Percentiles rank a stretch among this genome's conserved stretches.
Evolutionary conservation across 768 basidiomycete species (phyloP).

Genomic region (Leccinellum rugosiceps): DNA sequence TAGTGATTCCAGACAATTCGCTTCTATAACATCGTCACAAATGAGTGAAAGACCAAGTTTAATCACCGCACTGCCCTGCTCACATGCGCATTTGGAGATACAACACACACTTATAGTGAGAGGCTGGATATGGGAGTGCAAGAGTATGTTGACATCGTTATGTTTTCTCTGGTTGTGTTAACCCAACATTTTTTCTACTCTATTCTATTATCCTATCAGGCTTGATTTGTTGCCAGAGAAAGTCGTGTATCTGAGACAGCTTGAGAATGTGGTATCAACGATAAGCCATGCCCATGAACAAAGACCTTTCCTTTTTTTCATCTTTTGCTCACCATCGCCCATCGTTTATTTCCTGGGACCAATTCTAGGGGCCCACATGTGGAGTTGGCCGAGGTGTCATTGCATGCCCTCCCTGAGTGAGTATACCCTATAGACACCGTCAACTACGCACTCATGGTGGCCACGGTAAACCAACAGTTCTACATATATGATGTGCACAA

Average conservation of each 20-base stretch:
- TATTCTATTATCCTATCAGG: conserved; percentile 25
- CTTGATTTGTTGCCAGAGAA: conserved; percentile 75
- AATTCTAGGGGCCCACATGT: conserved; percentile 84
- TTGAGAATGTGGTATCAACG: conserved; percentile 77
- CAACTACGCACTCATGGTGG: conserved; percentile 78
- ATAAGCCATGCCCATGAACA: conserved; percentile 66
- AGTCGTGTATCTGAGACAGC: conserved; percentile 71
- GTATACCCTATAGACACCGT: conserved; percentile 82
- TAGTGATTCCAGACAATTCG: too few species aligned
- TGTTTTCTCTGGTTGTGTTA: neutral
- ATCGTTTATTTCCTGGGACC: conserved; percentile 72
- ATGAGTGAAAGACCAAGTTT: too few species aligned
- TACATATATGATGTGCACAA: conserved; percentile 85
- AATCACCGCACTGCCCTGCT: too few species aligned
- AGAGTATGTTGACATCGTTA: conserved; percentile 45
- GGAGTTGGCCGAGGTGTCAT: conserved; percentile 49
- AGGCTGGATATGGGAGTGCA: conserved; percentile 81
- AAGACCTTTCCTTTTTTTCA: conserved; percentile 39
- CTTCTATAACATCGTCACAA: too few species aligned
- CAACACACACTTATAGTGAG: conserved; percentile 56
- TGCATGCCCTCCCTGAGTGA: conserved; percentile 73
- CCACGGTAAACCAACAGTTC: conserved; percentile 88
- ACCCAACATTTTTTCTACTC: neutral
- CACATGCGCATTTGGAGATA: too few species aligned
- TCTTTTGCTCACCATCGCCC: neutral